Conservation (phyloP, 2,329 filamentous ascomycete species). For the Aspergillus flavus region DNA sequence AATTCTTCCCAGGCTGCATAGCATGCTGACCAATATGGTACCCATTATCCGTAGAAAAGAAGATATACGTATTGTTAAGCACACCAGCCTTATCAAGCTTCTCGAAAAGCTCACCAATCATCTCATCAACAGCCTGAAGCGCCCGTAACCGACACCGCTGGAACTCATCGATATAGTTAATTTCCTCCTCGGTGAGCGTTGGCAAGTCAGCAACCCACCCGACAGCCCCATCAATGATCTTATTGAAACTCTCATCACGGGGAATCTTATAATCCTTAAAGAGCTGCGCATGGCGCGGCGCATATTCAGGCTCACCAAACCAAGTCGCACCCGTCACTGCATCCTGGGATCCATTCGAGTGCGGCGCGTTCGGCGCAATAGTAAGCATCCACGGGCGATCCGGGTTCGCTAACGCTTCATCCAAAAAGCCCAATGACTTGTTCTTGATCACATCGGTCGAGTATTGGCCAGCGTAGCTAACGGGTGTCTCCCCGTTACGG, state of each 20-base stretch:
- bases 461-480: conserved; percentile 57
- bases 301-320: conserved; percentile 35
- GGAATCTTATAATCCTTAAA: conserved; percentile 63
- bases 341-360: conserved; percentile 49
- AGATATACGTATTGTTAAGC: conserved; percentile 57
- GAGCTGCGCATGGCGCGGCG: conserved; percentile 60
- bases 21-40: conserved; percentile 63
- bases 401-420: conserved; percentile 55
- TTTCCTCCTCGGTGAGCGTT: conserved; percentile 46
- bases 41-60: conserved; percentile 63
- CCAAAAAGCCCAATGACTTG: conserved; percentile 60
- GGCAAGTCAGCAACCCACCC: conserved; percentile 49
- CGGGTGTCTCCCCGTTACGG: conserved; percentile 57
- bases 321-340: conserved; percentile 19
- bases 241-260: conserved; percentile 65
- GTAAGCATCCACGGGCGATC: conserved; percentile 66
- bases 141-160: conserved; percentile 52
- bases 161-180: conserved; percentile 56
- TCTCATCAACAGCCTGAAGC: conserved; percentile 57
- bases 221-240: conserved; percentile 48
- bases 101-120: conserved; percentile 49
- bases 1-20: conserved; percentile 59
- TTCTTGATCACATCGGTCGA: conserved; percentile 60
- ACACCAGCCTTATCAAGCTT: conserved; percentile 44
- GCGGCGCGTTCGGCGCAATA: conserved; percentile 66